These are phyloP conservation scores for Stephanodiscus triporus DNA, from an alignment of 108 stramenopile species.

Conservation along the genomic window DNA sequence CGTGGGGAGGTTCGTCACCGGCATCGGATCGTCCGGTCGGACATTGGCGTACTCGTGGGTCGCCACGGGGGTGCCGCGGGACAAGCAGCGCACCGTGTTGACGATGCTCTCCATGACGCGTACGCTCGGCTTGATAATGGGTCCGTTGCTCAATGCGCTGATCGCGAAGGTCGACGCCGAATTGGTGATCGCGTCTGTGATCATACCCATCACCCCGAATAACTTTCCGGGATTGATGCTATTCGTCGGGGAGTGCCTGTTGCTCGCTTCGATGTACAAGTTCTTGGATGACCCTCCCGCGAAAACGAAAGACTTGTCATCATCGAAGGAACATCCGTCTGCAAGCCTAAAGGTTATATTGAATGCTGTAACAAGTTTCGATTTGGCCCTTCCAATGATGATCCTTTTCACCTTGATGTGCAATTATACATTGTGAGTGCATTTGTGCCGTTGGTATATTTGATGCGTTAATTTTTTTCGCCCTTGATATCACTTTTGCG, in stretches of 20 bases:
- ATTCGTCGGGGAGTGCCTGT: background rate
- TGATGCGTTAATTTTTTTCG: background rate
- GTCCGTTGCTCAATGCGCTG: constrained; percentile 24
- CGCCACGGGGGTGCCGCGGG: constrained; percentile 21
- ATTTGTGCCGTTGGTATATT: background rate
- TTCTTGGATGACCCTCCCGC: constrained; percentile 24
- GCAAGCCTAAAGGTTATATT: constrained; percentile 4
- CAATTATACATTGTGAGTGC: constrained; percentile 22
- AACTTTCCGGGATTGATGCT: constrained; percentile 22
- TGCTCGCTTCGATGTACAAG: background rate
- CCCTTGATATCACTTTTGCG: background rate
- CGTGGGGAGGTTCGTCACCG: constrained; percentile 21
- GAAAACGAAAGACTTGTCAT: background rate
- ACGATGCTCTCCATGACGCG: constrained; percentile 30
- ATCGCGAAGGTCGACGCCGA: constrained; percentile 11
- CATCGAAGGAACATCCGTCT: background rate
- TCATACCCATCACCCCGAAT: constrained; percentile 12
- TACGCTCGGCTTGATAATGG: constrained; percentile 21
- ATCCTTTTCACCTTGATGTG: constrained; percentile 19
- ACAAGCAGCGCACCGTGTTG: constrained; percentile 16
- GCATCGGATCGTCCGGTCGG: constrained; percentile 22
- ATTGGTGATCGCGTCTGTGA: background rate
- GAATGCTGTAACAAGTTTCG: constrained; percentile 34
- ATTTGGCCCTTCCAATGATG: constrained; percentile 34
- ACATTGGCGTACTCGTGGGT: constrained; percentile 28